A percentile compares a stretch with the other conserved stretches of the same genome.
Evolutionary conservation across 768 basidiomycete species (phyloP).

Genomic region (Lactifluus subvellereus): DNA sequence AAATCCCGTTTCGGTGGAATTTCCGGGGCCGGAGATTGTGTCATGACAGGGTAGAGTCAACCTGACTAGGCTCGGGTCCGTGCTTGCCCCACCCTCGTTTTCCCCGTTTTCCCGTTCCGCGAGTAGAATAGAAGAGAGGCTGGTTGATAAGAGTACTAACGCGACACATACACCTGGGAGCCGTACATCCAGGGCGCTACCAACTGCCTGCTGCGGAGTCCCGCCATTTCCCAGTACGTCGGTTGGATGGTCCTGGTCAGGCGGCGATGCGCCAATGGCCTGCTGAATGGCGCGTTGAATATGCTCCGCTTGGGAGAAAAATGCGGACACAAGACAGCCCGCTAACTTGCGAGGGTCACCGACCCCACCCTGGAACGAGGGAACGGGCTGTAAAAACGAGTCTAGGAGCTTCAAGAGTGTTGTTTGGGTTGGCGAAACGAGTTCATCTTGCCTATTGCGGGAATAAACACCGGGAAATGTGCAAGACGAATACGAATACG

Average conservation of each 20-base stretch:
- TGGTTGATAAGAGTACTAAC: conserved; percentile 18
- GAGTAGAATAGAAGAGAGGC: conserved; percentile 20
- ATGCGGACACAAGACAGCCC: conserved; percentile 7
- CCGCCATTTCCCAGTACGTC: conserved; percentile 1
- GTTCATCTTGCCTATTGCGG: conserved; percentile 51
- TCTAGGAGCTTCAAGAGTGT: conserved; percentile 85
- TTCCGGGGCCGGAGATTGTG: conserved; percentile 7
- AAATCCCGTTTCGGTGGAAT: conserved; percentile 19
- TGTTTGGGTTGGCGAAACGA: conserved; percentile 79
- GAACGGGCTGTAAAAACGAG: conserved; percentile 61
- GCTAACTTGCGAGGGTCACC: conserved; percentile 1
- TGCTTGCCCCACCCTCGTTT: background rate
- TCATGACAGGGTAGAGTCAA: conserved; percentile 10
- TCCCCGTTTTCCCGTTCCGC: conserved; percentile 12
- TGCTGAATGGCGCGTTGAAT: conserved; percentile 16
- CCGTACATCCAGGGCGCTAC: conserved; percentile 13
- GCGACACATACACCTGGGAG: conserved; percentile 21
- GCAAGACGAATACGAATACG: background rate
- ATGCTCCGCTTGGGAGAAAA: conserved; percentile 6
- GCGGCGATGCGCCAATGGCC: background rate
- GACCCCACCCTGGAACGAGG: conserved; percentile 14
- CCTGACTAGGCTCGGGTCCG: conserved; percentile 7
- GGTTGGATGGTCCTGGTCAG: background rate
- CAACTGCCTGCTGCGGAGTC: background rate
- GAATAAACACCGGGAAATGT: background rate